Conservation (phyloP, 1,284 basidiomycete species). For the Lignosus rhinocerotis region DNA sequence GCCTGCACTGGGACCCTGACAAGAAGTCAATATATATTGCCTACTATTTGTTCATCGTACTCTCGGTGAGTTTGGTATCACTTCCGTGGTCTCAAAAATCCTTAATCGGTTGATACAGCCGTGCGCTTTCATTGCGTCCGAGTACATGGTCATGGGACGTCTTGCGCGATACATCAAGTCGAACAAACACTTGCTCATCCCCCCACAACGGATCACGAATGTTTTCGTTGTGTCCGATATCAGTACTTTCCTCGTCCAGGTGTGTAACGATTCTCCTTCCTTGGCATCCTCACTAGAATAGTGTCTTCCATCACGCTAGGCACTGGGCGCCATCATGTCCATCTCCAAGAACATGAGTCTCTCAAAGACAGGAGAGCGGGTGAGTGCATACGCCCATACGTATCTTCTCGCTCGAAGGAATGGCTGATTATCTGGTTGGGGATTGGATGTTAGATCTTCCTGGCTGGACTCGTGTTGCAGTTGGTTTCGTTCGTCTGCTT, state of each 20-base stretch:
- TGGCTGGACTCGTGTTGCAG: conserved; percentile 64
- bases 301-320: conserved; percentile 30
- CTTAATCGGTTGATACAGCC: conserved; percentile 35
- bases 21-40: conserved; percentile 52
- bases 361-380: conserved; percentile 20
- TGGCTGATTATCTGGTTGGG: not conserved
- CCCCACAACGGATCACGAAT: conserved; percentile 51
- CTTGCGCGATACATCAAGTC: conserved; percentile 54
- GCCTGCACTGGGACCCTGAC: conserved; percentile 45
- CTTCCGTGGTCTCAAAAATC: not conserved
- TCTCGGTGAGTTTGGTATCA: conserved; percentile 40
- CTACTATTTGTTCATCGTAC: conserved; percentile 83
- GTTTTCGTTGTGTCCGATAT: conserved; percentile 62
- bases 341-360: conserved; percentile 29
- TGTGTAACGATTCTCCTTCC: not conserved
- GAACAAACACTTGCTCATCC: conserved; percentile 54
- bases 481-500: conserved; percentile 67
- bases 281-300: not conserved
- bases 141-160: conserved; percentile 69
- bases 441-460: conserved; percentile 50
- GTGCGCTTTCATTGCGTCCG: conserved; percentile 76
- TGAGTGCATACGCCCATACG: not conserved
- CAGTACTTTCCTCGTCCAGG: conserved; percentile 70
- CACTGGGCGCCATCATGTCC: conserved; percentile 43
- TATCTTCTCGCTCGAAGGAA: not conserved